Base-by-base conservation (phyloP, 495 filamentous ascomycete species). In the Podospora bellae-mahoneyi region DNA sequence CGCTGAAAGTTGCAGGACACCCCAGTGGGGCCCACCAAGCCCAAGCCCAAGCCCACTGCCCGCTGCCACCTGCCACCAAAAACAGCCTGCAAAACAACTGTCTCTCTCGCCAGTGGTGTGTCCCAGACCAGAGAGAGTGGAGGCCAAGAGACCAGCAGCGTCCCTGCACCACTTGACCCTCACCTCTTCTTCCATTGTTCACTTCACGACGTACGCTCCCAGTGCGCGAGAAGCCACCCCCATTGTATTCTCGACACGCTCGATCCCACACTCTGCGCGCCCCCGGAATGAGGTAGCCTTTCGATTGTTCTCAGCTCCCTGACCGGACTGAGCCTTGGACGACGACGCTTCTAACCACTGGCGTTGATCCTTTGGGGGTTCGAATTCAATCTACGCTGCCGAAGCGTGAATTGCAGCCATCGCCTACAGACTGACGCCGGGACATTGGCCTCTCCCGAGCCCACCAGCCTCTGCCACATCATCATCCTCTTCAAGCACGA, bases 241-340 rank as follows among this genome's bases (percentile, higher is more conserved):
- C 59, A 32, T 18, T 7, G 7, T 32, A 27, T 3, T 32, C 61
- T 34, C 62, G 61, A 66, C 66, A 66, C 70, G 65, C 62, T 67
- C 68, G 69, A 72, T 64, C 61, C 32, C 26, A 18, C n/a, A 6
- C 61, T 69, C 69, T 60, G 60, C 73, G 71, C 68, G 59, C 71
- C 64, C 57, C 57, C 80, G 82, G 79, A 82, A 84, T 84, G 82
- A 77, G 82, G 82, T 84, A 84, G 79, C 77, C 76, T 72, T 68
- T 69, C 77, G 75, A 76, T 72, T 77, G 77, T 69, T 75, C 82
- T 84, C 82, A 83, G 82, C 78, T 83, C 82, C 82, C 75, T 82
- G 72, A 77, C 79, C 75, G 82, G 82, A 84, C 82, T 84, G 82
- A 82, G 82, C 74, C 68, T 34, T 68, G 55, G 68, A 65, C 69